phyloP scores from a whole-genome alignment of 305 asterid genomes.

The Fraxinus paxiana region DNA sequence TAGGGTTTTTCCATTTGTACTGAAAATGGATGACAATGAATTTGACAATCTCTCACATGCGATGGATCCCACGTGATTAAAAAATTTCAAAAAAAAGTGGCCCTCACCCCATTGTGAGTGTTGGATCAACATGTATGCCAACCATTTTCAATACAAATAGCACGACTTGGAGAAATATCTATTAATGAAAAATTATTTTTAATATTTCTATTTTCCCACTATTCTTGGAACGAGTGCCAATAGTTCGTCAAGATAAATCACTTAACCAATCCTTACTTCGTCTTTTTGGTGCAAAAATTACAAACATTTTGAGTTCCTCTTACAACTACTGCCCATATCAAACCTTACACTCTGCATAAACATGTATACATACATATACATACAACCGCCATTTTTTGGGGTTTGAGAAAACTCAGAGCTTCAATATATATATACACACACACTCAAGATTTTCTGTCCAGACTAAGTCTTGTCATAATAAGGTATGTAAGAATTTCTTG shows the following conservation, averaged over 20 bases:
- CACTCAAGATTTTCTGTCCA: not conserved
- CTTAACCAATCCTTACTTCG: not conserved
- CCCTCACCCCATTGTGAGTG: too few species aligned
- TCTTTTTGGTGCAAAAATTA: constrained; percentile 29
- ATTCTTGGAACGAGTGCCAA: not conserved
- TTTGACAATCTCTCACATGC: too few species aligned
- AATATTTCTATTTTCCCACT: not conserved
- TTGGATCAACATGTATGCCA: too few species aligned
- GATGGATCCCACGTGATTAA: too few species aligned
- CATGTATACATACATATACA: not conserved
- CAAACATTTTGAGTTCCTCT: constrained; percentile 40
- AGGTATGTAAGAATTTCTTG: constrained; percentile 23
- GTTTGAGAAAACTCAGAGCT: constrained; percentile 31
- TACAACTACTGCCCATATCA: constrained; percentile 33
- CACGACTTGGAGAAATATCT: not conserved
- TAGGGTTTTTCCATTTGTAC: too few species aligned
- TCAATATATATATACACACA: constrained; percentile 17
- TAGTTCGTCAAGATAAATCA: not conserved
- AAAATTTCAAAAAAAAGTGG: too few species aligned
- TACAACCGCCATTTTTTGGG: constrained; percentile 35
- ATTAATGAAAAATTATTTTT: not conserved
- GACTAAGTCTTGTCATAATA: constrained; percentile 6
- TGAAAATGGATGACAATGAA: too few species aligned
- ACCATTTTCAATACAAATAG: too few species aligned
- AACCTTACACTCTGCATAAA: constrained; percentile 3